Base-by-base conservation (phyloP, 768 basidiomycete species). In the Galerina marginata region DNA sequence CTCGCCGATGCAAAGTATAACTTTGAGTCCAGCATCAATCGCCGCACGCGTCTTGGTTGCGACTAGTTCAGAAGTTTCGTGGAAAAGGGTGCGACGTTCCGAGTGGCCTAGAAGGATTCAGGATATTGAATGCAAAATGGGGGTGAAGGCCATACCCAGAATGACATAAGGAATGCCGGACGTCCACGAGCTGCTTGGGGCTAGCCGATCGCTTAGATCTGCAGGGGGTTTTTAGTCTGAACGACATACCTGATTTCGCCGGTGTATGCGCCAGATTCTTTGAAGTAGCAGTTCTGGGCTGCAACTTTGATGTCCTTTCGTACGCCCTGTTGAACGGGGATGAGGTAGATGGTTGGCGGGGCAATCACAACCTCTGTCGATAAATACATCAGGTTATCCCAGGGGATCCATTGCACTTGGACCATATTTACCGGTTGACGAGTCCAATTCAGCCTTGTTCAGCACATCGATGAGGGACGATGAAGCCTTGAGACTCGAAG, bases 1-100 rank as follows among this genome's bases (percentile, higher is more conserved):
- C 79, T 99, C 97, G 23, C 97, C 97, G 61, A 97, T 88, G 80
- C 97, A 99, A 65, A 96, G 90, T 71, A 99, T 97, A 63, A 98
- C 93, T 59, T 84, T 87, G 63, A 99, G 82, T 1, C 84, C 84
- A 1, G 83, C 79, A 56, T 87, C 85, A 63, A 98, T 76, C 16
- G 96, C 93, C 2, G 91, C 90, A 67, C 87, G 85, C 65, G 92
- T 93, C 83, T 98, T 99, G 64, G 83, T 78, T 10, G 93, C 96
- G 62, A 99, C 88, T 46, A 89, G 65, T 56, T 86, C 87, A 58
- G 92, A 93, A 29, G 88, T 84, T 75, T 99, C 97, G 71, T 89
- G 84, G 84, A 99, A 99, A 64, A 95, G 74, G 7, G 93, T 90
- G 62, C 97, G 90, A 65, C 97, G 92, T 76, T 99, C 97, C 46